Evolutionary conservation across 2,329 filamentous ascomycete species (phyloP).

Genomic region (Rhytidhysteron rufulum): DNA sequence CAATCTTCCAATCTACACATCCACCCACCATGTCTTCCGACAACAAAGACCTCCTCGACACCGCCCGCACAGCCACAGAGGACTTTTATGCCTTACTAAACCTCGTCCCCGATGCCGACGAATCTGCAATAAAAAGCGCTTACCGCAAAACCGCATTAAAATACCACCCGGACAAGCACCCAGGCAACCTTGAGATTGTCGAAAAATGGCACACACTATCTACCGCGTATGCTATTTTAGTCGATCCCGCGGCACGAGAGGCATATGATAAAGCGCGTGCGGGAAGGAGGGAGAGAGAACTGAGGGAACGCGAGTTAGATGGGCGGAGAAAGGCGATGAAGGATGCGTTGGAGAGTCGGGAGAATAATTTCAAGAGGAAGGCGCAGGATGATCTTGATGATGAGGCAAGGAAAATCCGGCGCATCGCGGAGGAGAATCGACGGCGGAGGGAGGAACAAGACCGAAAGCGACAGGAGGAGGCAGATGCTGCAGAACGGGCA

Average conservation of each 20-base stretch:
- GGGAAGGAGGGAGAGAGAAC: constrained; percentile 65
- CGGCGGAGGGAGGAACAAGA: constrained; percentile 54
- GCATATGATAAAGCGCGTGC: constrained; percentile 76
- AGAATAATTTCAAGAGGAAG: constrained; percentile 51
- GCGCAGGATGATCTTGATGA: constrained; percentile 50
- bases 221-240: constrained; percentile 80
- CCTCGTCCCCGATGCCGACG: constrained; percentile 60
- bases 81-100: constrained; percentile 78
- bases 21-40: constrained; percentile 27
- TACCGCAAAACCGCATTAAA: constrained; percentile 84
- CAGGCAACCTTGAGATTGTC: constrained; percentile 56
- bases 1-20: too few species aligned
- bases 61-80: constrained; percentile 37
- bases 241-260: constrained; percentile 64
- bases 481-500: constrained; percentile 45
- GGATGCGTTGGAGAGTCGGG: constrained; percentile 78
- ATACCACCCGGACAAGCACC: constrained; percentile 90
- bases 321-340: constrained; percentile 71
- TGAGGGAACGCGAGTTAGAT: constrained; percentile 70
- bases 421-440: constrained; percentile 47
- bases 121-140: constrained; percentile 74
- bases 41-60: constrained; percentile 42
- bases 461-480: constrained; percentile 50
- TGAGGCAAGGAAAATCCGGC: constrained; percentile 49
- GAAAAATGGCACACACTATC: constrained; percentile 82